Conservation (phyloP, 148 eudicot genomes). For the Diospyros lotus region DNA sequence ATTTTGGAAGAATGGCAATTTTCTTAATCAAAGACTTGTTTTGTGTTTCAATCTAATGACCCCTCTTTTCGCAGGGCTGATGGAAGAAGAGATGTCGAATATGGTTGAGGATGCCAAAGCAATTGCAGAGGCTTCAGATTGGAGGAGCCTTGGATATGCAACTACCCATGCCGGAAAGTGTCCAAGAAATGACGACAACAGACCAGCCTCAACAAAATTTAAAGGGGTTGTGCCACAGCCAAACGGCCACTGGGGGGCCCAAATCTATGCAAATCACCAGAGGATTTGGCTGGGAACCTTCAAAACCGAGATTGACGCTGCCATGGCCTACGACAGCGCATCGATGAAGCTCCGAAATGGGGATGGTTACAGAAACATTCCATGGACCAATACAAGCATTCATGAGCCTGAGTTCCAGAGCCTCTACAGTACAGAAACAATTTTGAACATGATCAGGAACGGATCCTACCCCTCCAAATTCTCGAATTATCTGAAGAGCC, state of each 20-base stretch:
- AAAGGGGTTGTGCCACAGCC: conserved; percentile 42
- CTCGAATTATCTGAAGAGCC: conserved; percentile 23
- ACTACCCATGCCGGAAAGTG: too few relatives aligned
- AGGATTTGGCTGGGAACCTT: conserved; percentile 46
- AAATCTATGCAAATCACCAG: conserved; percentile 31
- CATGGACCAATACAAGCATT: conserved; percentile 10
- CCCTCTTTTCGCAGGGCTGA: not conserved
- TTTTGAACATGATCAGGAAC: conserved; percentile 18
- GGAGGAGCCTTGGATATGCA: too few relatives aligned
- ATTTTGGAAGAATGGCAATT: too few relatives aligned
- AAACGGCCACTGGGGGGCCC: conserved; percentile 45
- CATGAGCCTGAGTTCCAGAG: conserved; percentile 20
- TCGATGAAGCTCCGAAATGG: conserved; percentile 26
- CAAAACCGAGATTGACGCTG: conserved; percentile 28
- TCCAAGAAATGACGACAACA: not conserved
- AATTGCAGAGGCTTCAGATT: too few relatives aligned
- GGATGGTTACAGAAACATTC: conserved; percentile 27
- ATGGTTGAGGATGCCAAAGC: too few relatives aligned
- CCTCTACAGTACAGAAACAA: conserved; percentile 6
- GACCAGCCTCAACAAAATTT: conserved; percentile 10
- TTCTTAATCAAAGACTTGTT: not conserved
- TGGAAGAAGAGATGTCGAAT: not conserved
- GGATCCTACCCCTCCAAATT: conserved; percentile 22
- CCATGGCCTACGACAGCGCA: conserved; percentile 38
- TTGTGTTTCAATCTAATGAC: not conserved